These are phyloP conservation scores for Trichodelitschia bisporula DNA, from an alignment of 495 filamentous ascomycete species.

Conservation along the genomic window DNA sequence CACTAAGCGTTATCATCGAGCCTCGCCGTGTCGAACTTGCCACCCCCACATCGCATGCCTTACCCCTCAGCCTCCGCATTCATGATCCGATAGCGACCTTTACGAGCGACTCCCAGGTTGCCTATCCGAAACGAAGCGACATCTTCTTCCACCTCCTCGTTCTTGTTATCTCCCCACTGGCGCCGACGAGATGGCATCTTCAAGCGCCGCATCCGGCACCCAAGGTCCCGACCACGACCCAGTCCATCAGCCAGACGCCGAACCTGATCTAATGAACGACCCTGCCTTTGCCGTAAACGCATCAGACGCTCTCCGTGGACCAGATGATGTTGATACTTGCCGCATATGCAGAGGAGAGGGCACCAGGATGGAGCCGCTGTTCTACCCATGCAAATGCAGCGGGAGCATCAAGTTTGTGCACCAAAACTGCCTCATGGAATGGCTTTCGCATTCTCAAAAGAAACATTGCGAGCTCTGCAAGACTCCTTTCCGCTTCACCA, in stretches of 20 bases:
- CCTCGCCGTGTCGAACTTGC: no score
- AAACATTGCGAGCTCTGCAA: conserved; percentile 99
- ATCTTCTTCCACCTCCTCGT: conserved; percentile 6
- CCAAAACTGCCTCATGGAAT: conserved; percentile 93
- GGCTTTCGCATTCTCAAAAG: conserved; percentile 93
- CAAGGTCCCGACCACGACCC: background rate
- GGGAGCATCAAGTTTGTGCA: conserved; percentile 97
- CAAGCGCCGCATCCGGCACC: background rate
- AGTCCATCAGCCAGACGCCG: conserved; percentile 1
- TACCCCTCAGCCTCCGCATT: no score
- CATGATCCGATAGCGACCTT: no score
- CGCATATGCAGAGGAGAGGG: conserved; percentile 87
- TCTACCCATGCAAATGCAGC: conserved; percentile 95
- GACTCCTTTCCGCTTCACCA: conserved; percentile 91
- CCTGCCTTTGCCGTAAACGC: conserved; percentile 23
- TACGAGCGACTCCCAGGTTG: no score
- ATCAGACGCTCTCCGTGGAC: conserved; percentile 1
- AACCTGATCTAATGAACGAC: conserved; percentile 43
- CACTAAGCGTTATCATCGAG: no score
- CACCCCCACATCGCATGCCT: no score
- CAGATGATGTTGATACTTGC: conserved; percentile 50
- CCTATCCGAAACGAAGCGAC: no score
- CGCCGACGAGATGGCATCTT: background rate
- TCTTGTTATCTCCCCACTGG: conserved; percentile 4
- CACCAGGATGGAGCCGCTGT: conserved; percentile 63